Base-by-base conservation (phyloP, 192 early-diverging fungal species). In the Podila horticola region DNA sequence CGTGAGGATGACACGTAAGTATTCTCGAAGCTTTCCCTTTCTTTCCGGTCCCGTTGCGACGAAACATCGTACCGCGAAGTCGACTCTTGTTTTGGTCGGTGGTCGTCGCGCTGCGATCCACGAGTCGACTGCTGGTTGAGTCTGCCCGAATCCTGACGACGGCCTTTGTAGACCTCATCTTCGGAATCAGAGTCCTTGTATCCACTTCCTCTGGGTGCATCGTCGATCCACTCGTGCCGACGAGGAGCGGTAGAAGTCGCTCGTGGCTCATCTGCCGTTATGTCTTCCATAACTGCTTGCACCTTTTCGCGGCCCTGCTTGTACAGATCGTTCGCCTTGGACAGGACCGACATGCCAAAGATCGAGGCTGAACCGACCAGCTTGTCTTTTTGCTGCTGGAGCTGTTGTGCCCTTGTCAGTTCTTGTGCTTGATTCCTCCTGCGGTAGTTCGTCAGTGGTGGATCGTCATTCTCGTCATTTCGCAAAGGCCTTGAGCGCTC, bases 271-370 rank as follows among this genome's bases (percentile, higher is more conserved):
- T 84, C 87, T 24, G 71, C 70, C 33, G 90, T 85, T 60, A 91
- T 86, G 33, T 91, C 90, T 31, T 88, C 90, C 65, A 89, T 83
- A 11, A 90, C 90, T 29, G 87, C 86, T 61, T 87, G 86, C 24
- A 92, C 84, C 34, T 86, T 91, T 49, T 90, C 88, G 41, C 83
- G 72, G 5, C 92, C 85, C 66, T 91, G 90, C 36, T 91, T 84
- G 34, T 92, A 86, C 30, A 93, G 72, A 26, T 82, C 76, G 67
- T 91, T 93, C 7, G 93, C 93, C 72, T 92, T 92, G 29, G 87
- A 88, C 29, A 90, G 88, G 2, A 93, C 82, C n/a, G 82, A 89
- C 31, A 84, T 82, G 38, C 92, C 92, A 50, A 92, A 73, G 24
- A 85, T 85, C 33, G 84, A 87, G 17, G 91, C 91, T 22, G 86